Base-by-base conservation (phyloP, 2,329 filamentous ascomycete genomes). In the Geosmithia putterillii region DNA sequence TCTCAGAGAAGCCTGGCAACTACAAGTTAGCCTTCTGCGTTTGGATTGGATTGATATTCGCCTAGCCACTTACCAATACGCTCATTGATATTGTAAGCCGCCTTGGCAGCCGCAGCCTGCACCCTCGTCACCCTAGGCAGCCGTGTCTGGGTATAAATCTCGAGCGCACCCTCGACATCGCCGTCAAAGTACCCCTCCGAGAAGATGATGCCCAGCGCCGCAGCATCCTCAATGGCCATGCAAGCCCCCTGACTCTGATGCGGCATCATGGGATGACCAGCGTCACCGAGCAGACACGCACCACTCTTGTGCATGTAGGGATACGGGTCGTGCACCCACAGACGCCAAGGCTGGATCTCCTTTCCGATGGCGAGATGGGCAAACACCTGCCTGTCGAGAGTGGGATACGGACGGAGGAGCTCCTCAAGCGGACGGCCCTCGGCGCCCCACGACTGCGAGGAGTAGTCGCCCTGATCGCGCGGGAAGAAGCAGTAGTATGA, bases 401-500 rank as follows among this genome's bases (percentile, higher is more conserved):
- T 62, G 0, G 75, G 76, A 46, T 75, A 84, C 0, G 75, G 75
- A 0, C 65, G 68, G 5, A 83, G 63, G 0, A 84, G 62, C 48
- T 82, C 75, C 44, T 78, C 74, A 1, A 76, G 64, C 0, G 74
- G 68, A 2, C 60, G 54, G 7, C 66, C 67, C 21, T 73, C 70
- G 1, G 63, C 63, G 0, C 70, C 74, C 78, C 79, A 83, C 9
- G 66, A 68, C 43, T 83, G 77, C 38, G 62, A 72, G 3, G 68
- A 65, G 53, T 77, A 83, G 54, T 83, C 76, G 7, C 75, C 74
- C 46, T 69, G 59, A 6, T 52, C 57, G 5, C 57, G 67, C 0
- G 78, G 73, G 58, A 81, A 83, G 65, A 83, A 83, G 60, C 79
- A 82, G 60, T 84, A 84, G 61, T 81, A 84, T 0, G 77, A 81